phyloP scores from a whole-genome alignment of 139 green algal species.

The Zygnema circumcarinatum region DNA sequence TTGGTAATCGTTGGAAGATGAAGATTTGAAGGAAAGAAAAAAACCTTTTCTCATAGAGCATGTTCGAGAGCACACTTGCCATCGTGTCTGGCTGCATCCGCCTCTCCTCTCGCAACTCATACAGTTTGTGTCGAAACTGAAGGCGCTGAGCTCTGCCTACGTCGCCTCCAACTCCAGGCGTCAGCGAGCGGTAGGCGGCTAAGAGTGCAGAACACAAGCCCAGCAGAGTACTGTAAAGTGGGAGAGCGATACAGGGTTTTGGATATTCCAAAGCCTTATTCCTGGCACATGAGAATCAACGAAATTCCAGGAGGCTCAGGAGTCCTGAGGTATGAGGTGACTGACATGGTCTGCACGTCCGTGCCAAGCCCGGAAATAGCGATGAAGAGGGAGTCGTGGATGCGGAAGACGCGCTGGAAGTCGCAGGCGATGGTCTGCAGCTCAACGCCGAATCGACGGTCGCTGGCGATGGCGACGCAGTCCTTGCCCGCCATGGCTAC shows the following conservation, averaged over 20 bases:
- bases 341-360: constrained; percentile 89
- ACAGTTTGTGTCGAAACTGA: constrained; percentile 96
- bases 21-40: constrained; percentile 17
- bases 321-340: no score
- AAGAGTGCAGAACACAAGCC: no score
- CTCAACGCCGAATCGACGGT: constrained; percentile 96
- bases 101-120: constrained; percentile 95
- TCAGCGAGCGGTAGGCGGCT: no score
- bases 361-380: constrained; percentile 90
- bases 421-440: constrained; percentile 95
- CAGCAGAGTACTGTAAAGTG: no score
- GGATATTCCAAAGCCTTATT: no score
- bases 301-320: no score
- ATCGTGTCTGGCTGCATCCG: constrained; percentile 95
- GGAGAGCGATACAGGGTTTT: no score
- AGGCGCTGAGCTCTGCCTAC: constrained; percentile 72
- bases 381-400: constrained; percentile 95
- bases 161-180: no score
- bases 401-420: constrained; percentile 89
- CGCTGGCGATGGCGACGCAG: constrained; percentile 95
- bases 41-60: constrained; percentile 91
- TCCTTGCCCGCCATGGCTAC: constrained; percentile 88
- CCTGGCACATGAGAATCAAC: no score
- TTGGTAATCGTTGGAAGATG: no score
- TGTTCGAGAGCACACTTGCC: constrained; percentile 85